Evolutionary conservation across 2,329 filamentous ascomycete genomes (phyloP), one percentile per base, ranked within the genome.

Genomic region (Colletotrichum chrysophilum): DNA sequence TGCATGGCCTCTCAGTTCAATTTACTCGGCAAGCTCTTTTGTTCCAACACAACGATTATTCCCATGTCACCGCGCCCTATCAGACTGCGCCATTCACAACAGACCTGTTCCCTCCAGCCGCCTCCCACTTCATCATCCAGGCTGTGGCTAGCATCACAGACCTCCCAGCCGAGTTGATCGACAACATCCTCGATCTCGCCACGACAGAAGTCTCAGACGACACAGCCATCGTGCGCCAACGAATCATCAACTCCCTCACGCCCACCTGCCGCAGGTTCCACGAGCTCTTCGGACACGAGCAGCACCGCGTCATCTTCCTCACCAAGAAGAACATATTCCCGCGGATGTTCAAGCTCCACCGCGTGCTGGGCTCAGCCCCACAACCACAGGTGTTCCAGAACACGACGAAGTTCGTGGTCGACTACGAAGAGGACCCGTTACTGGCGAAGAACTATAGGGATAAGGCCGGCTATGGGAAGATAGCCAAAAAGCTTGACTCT

Each of bases 31-130:
- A 21, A 52, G 10, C 2, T 21, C 5, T n/a, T 52, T 4, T 7
- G 10, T 52, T 13, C n/a, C 43, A 12, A 12, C 5, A 21, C n/a
- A 52, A 21, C 43, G 2, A 21, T 21, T 18, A 4, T 52, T 52
- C n/a, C 4, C 10, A 21, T 52, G n/a, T 2, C 6, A 21, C n/a
- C 10, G 10, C 3, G 43, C 10, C n/a, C n/a, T 1, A 7, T 2
- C 10, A 52, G 10, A 12, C n/a, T 0, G n/a, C 6, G 43, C n/a
- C 3, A 21, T 3, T 21, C n/a, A 2, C 43, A 12, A n/a, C n/a
- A 21, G 43, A 21, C 18, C 43, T 48, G 18, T n/a, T 43, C 43
- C 2, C 43, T 21, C 10, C 5, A 48, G 43, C 18, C n/a, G 13
- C 10, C 4, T 4, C 5, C 18, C 18, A 48, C 43, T 2, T 52